Conservation (phyloP, 2,329 filamentous ascomycete genomes). For the Aspergillus sp. region DNA sequence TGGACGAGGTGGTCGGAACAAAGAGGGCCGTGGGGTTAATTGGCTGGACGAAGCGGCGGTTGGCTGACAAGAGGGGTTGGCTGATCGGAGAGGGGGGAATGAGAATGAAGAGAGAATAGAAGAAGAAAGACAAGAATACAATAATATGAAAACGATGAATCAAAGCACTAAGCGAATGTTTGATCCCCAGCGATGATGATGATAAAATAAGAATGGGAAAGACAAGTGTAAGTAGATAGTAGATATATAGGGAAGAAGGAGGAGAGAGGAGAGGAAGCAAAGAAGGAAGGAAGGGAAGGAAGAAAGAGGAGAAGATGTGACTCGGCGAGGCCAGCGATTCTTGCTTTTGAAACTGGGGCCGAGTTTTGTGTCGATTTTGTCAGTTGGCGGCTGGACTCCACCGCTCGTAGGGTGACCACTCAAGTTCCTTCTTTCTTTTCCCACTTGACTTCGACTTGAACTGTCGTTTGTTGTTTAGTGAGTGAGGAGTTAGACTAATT, state of each 20-base stretch:
- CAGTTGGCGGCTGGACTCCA: conserved; percentile 8
- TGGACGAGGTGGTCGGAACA: conserved; percentile 12
- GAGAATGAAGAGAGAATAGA: not conserved
- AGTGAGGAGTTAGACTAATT: not conserved
- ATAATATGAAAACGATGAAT: not conserved
- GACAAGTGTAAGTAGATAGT: conserved; percentile 7
- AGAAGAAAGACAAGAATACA: not conserved
- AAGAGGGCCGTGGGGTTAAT: conserved; percentile 19
- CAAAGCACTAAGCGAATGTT: conserved; percentile 7
- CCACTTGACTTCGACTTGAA: not conserved
- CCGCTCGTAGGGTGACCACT: not conserved
- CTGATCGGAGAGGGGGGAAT: conserved; percentile 1
- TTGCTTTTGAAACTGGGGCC: conserved; percentile 5
- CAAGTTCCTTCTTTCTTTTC: not conserved
- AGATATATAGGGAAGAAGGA: not conserved
- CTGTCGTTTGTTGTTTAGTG: not conserved
- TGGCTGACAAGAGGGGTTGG: conserved; percentile 17
- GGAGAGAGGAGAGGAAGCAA: conserved; percentile 7
- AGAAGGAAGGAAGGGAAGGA: conserved; percentile 8
- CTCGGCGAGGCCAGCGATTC: not conserved
- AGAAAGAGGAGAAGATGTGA: conserved; percentile 4
- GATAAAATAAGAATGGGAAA: not conserved
- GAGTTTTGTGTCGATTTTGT: conserved; percentile 5
- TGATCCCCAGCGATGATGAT: not conserved
- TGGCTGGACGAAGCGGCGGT: conserved; percentile 15